Conservation (phyloP, 208 protist genomes). For the Trypanosomatidae sp. region DNA sequence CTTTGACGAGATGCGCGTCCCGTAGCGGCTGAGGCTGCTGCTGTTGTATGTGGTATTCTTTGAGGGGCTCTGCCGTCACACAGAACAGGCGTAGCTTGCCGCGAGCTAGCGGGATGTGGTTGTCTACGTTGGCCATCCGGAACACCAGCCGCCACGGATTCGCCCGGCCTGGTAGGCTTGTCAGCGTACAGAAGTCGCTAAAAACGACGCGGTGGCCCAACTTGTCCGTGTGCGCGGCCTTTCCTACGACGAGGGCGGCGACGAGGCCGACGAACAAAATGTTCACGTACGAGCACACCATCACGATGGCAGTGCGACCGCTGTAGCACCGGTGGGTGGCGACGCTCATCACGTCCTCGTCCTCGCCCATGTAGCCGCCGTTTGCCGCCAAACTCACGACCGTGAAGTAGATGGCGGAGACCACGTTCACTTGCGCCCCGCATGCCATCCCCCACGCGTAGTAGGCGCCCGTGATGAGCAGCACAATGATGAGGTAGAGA, state of each 20-base stretch:
- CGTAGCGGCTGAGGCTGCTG: slow-evolving; percentile 29
- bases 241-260: slow-evolving; percentile 80
- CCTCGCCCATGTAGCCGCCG: slow-evolving; percentile 84
- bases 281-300: slow-evolving; percentile 75
- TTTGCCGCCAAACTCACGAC: slow-evolving; percentile 85
- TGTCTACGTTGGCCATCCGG: slow-evolving; percentile 78
- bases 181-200: slow-evolving; percentile 77
- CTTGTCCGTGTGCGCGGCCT: slow-evolving; percentile 68
- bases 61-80: slow-evolving; percentile 52
- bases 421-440: slow-evolving; percentile 42
- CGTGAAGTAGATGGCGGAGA: slow-evolving; percentile 75
- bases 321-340: slow-evolving; percentile 64
- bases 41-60: slow-evolving; percentile 40
- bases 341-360: slow-evolving; percentile 55
- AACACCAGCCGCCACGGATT: slow-evolving; percentile 65
- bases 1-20: not conserved
- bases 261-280: slow-evolving; percentile 87
- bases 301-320: slow-evolving; percentile 73
- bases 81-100: slow-evolving; percentile 74
- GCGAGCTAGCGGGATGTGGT: slow-evolving; percentile 54
- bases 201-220: slow-evolving; percentile 80
- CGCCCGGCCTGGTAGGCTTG: slow-evolving; percentile 35
- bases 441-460: slow-evolving; percentile 58
- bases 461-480: slow-evolving; percentile 51
- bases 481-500: slow-evolving; percentile 67